phyloP scores from a whole-genome alignment of 2,329 filamentous ascomycete species.

The Colletotrichum higginsianum region DNA sequence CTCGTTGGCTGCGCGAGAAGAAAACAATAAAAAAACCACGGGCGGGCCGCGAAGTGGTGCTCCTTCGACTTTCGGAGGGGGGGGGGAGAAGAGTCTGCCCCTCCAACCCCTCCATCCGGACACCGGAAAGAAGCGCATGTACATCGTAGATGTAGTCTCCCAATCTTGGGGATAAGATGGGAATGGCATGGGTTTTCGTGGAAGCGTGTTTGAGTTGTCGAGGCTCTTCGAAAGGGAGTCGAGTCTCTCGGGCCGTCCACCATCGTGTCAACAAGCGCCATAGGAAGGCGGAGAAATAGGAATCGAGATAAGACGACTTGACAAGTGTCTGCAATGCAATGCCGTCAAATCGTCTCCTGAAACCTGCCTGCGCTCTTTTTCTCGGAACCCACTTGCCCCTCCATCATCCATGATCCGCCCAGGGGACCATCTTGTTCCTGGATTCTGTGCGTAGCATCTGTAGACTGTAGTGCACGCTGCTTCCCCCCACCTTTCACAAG shows the following conservation, averaged over 20 bases:
- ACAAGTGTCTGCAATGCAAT: background rate
- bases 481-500: constrained; percentile 34
- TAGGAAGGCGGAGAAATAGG: background rate
- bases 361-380: constrained; percentile 43
- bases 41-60: constrained; percentile 9
- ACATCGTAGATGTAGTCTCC: too few relatives aligned
- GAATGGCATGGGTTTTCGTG: background rate
- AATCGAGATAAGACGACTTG: constrained; percentile 2
- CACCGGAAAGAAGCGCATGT: constrained; percentile 3
- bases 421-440: constrained; percentile 35
- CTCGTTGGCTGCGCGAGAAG: constrained; percentile 1
- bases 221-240: background rate
- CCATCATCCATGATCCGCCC: constrained; percentile 35
- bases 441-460: background rate
- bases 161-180: too few relatives aligned
- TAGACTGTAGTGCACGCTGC: too few relatives aligned
- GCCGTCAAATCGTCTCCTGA: constrained; percentile 19
- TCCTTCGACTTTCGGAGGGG: background rate
- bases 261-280: background rate
- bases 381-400: constrained; percentile 35
- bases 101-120: constrained; percentile 12
- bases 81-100: background rate
- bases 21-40: background rate
- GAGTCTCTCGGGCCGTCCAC: background rate
- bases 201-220: too few relatives aligned